A percentile compares a stretch with the other conserved stretches of the same genome.
phyloP scores from a whole-genome alignment of 768 basidiomycete genomes.

The Mycena venus region DNA sequence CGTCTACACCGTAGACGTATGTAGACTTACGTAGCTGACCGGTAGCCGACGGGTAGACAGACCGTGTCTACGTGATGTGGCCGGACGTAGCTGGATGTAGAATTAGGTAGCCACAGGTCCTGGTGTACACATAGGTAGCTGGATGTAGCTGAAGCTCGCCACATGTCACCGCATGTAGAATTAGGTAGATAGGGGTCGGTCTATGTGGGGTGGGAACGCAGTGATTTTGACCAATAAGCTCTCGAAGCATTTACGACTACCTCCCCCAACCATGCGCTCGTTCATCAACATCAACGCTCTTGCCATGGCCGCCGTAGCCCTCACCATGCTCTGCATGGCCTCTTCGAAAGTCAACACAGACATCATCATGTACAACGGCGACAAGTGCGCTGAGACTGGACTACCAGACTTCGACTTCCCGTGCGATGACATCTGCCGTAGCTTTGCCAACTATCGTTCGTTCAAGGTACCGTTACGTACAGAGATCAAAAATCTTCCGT shows the following conservation, averaged over 20 bases:
- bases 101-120: too few species aligned
- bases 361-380: conserved; percentile 4
- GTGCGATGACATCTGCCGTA: background rate
- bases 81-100: too few species aligned
- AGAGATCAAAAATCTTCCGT: conserved; percentile 6
- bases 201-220: too few species aligned
- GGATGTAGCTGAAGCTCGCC: too few species aligned
- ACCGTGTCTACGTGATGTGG: too few species aligned
- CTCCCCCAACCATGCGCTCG: conserved; percentile 10
- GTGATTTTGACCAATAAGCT: too few species aligned
- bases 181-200: too few species aligned
- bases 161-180: too few species aligned
- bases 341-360: conserved; percentile 12
- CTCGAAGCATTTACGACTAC: conserved; percentile 5
- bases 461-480: conserved; percentile 5
- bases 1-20: too few species aligned
- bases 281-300: conserved; percentile 17
- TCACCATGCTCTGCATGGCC: background rate
- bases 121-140: too few species aligned
- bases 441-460: background rate
- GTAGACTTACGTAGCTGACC: too few species aligned
- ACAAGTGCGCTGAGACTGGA: background rate
- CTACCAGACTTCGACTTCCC: background rate
- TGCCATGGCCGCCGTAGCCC: background rate
- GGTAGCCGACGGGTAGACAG: too few species aligned